Evolutionary conservation across 305 asterid genomes (phyloP).

Genomic region (Fraxinus angustifolia): DNA sequence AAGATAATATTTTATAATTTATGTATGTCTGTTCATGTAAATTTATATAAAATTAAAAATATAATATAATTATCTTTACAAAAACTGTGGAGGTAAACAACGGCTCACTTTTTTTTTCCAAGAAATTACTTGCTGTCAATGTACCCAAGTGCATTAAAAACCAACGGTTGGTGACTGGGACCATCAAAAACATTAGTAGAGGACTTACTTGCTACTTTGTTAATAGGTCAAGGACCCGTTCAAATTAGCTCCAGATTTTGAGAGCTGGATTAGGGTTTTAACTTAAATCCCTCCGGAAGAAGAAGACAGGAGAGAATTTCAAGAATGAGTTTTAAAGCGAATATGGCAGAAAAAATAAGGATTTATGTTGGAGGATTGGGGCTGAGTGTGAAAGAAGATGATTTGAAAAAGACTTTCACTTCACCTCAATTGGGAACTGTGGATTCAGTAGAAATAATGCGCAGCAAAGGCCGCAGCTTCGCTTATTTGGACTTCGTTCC

Average conservation of each 20-base stretch:
- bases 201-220: background rate
- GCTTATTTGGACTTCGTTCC: constrained; percentile 77
- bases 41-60: too few species aligned
- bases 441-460: constrained; percentile 60
- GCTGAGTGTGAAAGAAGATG: constrained; percentile 50
- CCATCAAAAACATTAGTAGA: background rate
- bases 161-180: background rate
- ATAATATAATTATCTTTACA: background rate
- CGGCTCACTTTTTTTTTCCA: background rate
- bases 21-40: too few species aligned
- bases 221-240: background rate
- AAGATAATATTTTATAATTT: too few species aligned
- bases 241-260: background rate
- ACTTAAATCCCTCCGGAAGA: background rate
- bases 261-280: background rate
- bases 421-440: constrained; percentile 70
- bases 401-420: constrained; percentile 66
- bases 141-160: background rate
- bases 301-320: background rate
- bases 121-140: background rate
- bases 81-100: too few species aligned
- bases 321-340: background rate
- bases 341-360: constrained; percentile 47
- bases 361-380: constrained; percentile 82
- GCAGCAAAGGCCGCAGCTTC: constrained; percentile 80